Base-by-base conservation (phyloP, 2,329 filamentous ascomycete species). In the Colletotrichum simmondsii region DNA sequence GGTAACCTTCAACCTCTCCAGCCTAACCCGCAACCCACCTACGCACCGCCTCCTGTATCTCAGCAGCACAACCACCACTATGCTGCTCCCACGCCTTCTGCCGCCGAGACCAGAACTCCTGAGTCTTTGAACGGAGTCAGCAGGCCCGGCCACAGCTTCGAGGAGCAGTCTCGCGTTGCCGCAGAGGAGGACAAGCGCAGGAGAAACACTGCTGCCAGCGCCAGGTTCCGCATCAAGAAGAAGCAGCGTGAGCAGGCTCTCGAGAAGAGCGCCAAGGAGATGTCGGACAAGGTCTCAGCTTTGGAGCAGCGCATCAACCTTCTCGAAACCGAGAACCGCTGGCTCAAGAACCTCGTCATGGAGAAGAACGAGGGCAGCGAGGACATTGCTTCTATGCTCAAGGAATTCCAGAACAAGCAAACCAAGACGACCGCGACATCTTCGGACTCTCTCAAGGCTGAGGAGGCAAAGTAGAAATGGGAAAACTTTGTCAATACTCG, bases 141-240 rank as follows among this genome's bases (percentile, higher is more conserved):
- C 68, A 74, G 81, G 80, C 74, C 87, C 82, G 68, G 83, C 88
- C 75, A 91, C 72, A 89, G 84, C 77, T 88, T 93, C 61, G 93
- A 95, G 81, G 93, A 95, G 75, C 87, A 90, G 52, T 92, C 92
- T 14, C 92, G 93, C 52, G 77, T 91, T 6, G 93, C 93, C 14
- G 94, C 94, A 26, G 95, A 97, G 82, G 95, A 97, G 83, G 95
- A 97, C 81, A 97, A 97, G 85, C 92, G 95, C 62, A 91, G 94
- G 72, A 92, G 95, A 75, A 97, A 97, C 85, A 97, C 95, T 2
- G 95, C 95, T 37, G 95, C 95, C 68, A 95, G 92, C 76, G 95
- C 95, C 22, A 93, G 95, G 62, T 97, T 97, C 88, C 93, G 95
- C 72, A 91, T 97, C 81, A 97, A 97, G 91, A 97, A 97, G 92